Base-by-base conservation (phyloP, 768 basidiomycete species). In the Lentinula edodes region DNA sequence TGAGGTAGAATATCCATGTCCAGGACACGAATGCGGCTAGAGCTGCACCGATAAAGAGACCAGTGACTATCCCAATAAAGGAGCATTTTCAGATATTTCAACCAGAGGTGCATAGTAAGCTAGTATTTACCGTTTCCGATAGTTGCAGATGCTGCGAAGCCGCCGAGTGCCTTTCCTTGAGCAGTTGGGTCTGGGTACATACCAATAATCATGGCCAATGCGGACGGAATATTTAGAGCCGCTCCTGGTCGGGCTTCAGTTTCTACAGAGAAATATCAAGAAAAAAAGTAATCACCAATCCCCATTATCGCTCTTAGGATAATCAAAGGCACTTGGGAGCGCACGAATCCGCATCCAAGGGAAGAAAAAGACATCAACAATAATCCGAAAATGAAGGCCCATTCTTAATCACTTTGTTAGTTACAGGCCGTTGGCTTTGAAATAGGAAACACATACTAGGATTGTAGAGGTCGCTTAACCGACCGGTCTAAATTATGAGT, bases 281-380 rank as follows among this genome's bases (percentile, higher is more conserved):
- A 20, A 6, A 39, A 28, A 28, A 10, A 20, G 12, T 16, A 39
- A 70, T 58, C 50, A 78, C 81, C 75, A 39, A 79, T 73, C 18
- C 85, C 84, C 64, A 73, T 78, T 8, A 86, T 53, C 2, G 80
- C 83, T 65, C 85, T 75, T 0, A 87, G 67, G 45, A 83, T 72
- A 41, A 85, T 73, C 48, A 87, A 71, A 0, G 71, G 73, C 56
- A 83, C 76, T 64, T 82, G 78, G 66, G 75, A 71, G 23, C 71
- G 60, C 32, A 74, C 71, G 62, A 86, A 85, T 23, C 82, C 82
- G n/a, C 72, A 73, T 23, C 73, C 73, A 13, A 84, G 63, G 9
- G 79, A 76, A 23, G 82, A 69, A 39, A 80, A 51, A 3, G 81
- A 81, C 13, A 86, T 70, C 3, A 64, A 62, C 20, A 68, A 56